These are phyloP conservation scores for Nicotiana paniculata DNA, from an alignment of 257 asterid species.

Conservation along the genomic window DNA sequence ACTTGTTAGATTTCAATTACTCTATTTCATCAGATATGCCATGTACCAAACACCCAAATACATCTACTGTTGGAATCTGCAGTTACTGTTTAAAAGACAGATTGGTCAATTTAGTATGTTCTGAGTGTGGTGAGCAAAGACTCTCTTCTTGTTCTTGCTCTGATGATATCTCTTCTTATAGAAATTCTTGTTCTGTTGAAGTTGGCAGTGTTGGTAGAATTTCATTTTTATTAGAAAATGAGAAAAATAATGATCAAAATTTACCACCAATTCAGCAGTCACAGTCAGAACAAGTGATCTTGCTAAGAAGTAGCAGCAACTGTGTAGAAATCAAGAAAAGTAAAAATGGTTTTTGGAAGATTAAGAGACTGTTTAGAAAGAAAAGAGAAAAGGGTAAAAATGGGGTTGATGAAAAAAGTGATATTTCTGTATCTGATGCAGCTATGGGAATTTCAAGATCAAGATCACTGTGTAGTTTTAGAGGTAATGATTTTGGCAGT, in stretches of 20 bases:
- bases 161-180: constrained; percentile 33
- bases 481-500: constrained; percentile 50
- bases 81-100: constrained; percentile 63
- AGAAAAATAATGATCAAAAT: constrained; percentile 29
- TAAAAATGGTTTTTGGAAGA: constrained; percentile 62
- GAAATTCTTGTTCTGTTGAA: constrained; percentile 59
- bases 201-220: constrained; percentile 76
- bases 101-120: constrained; percentile 54
- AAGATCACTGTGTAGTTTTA: constrained; percentile 76
- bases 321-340: constrained; percentile 68
- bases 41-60: constrained; percentile 64
- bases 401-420: constrained; percentile 47
- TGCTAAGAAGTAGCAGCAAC: constrained; percentile 69
- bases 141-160: constrained; percentile 41
- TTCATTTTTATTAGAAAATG: constrained; percentile 68
- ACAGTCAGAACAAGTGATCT: constrained; percentile 37
- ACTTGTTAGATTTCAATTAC: constrained; percentile 40
- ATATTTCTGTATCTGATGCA: background rate
- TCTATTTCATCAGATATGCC: constrained; percentile 48
- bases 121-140: constrained; percentile 85
- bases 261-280: background rate
- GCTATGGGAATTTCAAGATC: constrained; percentile 45
- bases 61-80: constrained; percentile 62
- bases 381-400: constrained; percentile 31
- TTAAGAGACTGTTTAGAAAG: constrained; percentile 59